Conservation (phyloP, 495 filamentous ascomycete genomes). For the Sphaerosporella brunnea region DNA sequence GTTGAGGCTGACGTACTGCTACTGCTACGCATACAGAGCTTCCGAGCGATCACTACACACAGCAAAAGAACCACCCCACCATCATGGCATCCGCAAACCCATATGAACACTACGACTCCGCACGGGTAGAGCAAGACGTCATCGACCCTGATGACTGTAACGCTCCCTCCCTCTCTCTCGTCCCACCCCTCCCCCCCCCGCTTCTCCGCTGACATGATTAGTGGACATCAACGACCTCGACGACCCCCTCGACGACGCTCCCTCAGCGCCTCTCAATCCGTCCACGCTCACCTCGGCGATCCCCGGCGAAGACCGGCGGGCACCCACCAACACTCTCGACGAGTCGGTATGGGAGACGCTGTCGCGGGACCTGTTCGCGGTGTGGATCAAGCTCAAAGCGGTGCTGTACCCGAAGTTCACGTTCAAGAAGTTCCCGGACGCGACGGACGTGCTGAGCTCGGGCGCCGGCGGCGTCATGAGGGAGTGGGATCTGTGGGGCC, state of each 20-base stretch:
- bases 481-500: conserved; percentile 98
- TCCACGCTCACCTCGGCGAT: conserved; percentile 73
- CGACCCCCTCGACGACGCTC: conserved; percentile 62
- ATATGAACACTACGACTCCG: background rate
- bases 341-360: conserved; percentile 93
- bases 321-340: conserved; percentile 85
- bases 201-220: conserved; percentile 27
- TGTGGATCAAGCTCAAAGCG: conserved; percentile 95
- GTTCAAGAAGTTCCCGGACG: conserved; percentile 42
- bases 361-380: conserved; percentile 71
- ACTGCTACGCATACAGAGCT: too few relatives aligned
- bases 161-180: conserved; percentile 6
- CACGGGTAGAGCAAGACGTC: conserved; percentile 54
- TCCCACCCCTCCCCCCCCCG: background rate
- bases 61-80: background rate
- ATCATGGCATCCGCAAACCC: background rate
- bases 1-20: too few relatives aligned
- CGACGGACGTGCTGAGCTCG: conserved; percentile 40
- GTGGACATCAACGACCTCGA: conserved; percentile 79
- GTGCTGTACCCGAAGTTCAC: conserved; percentile 95
- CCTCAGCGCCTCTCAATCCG: conserved; percentile 36
- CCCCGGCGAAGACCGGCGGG: conserved; percentile 84
- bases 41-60: too few relatives aligned
- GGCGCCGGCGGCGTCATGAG: conserved; percentile 50
- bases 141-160: conserved; percentile 94